These are phyloP conservation scores for Hygrocybe coccinea DNA, from an alignment of 768 basidiomycete species.

Conservation along the genomic window DNA sequence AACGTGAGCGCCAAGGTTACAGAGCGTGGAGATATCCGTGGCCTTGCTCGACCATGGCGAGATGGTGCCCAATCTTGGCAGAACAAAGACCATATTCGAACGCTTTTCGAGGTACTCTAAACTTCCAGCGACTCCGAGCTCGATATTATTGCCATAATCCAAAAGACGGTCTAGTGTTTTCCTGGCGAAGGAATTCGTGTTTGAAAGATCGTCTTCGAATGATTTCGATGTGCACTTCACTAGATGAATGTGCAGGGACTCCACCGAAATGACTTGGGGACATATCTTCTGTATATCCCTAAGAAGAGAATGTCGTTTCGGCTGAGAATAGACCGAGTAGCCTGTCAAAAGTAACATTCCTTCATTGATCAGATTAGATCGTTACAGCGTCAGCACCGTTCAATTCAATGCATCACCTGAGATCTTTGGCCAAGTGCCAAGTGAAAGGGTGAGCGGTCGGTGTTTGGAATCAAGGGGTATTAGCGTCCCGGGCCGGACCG, in stretches of 20 bases:
- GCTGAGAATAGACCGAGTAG: conserved; percentile 65
- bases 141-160: conserved; percentile 76
- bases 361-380: neutral
- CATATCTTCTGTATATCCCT: conserved; percentile 48
- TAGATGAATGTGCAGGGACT: conserved; percentile 83
- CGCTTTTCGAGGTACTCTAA: conserved; percentile 30
- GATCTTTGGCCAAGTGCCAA: too few relatives aligned
- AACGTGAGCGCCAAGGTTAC: conserved; percentile 68
- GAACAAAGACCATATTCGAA: conserved; percentile 58
- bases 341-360: conserved; percentile 77
- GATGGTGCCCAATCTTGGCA: conserved; percentile 84
- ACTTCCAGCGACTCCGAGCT: conserved; percentile 45
- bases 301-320: conserved; percentile 67
- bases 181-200: conserved; percentile 41
- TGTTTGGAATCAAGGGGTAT: too few relatives aligned
- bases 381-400: neutral
- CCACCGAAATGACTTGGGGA: conserved; percentile 59
- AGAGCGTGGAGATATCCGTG: conserved; percentile 87
- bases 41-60: conserved; percentile 99
- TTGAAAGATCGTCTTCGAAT: conserved; percentile 44
- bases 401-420: neutral
- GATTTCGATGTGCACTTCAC: conserved; percentile 54
- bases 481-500: too few relatives aligned
- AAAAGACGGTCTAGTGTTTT: conserved; percentile 65
- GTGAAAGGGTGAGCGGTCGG: too few relatives aligned